Conservation (phyloP, 352 stramenopile genomes). For the Pythium dissimile region DNA sequence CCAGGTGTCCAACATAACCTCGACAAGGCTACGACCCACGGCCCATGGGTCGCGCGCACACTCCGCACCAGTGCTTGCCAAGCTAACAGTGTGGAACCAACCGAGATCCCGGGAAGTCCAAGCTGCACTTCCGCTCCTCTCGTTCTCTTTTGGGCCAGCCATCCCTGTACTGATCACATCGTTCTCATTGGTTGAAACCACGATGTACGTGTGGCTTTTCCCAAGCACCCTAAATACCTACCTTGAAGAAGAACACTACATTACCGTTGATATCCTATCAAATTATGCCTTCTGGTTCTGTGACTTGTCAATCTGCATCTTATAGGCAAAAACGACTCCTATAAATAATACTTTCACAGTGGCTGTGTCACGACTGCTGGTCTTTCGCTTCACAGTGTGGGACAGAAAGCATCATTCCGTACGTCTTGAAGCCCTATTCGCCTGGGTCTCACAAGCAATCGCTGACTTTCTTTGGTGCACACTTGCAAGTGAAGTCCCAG, state of each 20-base stretch:
- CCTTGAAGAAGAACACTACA: constrained; percentile 17
- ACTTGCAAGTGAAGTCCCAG: background rate
- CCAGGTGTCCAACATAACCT: no score
- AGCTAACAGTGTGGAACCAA: no score
- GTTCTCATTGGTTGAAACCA: background rate
- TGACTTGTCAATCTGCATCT: constrained; percentile 58
- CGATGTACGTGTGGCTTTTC: background rate
- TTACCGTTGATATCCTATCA: background rate
- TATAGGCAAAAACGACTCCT: no score
- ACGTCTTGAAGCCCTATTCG: constrained; percentile 20
- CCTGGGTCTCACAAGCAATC: constrained; percentile 14
- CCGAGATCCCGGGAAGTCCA: no score
- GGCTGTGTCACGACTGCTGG: no score
- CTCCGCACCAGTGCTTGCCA: no score
- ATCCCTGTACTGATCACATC: no score
- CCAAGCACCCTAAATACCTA: constrained; percentile 6
- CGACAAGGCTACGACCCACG: no score
- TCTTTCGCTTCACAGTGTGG: background rate
- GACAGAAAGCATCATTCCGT: constrained; percentile 15
- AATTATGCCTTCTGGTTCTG: background rate
- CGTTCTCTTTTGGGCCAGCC: no score
- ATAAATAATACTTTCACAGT: no score
- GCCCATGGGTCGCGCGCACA: no score
- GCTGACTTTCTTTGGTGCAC: constrained; percentile 3
- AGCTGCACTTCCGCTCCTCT: no score